phyloP scores from a whole-genome alignment of 345 rosid genomes.

The Pugionium dolabratum region DNA sequence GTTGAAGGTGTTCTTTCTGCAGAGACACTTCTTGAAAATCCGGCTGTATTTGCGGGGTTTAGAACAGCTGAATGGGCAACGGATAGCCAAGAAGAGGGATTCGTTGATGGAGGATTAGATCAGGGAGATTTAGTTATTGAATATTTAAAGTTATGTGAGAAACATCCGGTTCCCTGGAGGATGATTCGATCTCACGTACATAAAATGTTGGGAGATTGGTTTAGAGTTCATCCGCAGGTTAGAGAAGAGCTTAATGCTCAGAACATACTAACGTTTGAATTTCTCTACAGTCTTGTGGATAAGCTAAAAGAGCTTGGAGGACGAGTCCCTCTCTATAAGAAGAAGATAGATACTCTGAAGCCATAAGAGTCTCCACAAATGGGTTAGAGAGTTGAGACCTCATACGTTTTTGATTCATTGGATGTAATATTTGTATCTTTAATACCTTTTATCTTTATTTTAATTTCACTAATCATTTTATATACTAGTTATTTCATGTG shows the following conservation, averaged over 20 bases:
- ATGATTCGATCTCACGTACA: conserved; percentile 89
- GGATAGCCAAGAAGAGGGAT: conserved; percentile 42
- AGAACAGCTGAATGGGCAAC: conserved; percentile 64
- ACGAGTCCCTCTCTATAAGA: conserved; percentile 70
- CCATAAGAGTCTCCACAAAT: conserved; percentile 10
- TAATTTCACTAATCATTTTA: too few relatives aligned
- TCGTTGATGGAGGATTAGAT: conserved; percentile 60
- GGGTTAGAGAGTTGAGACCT: conserved; percentile 6
- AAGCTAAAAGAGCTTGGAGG: conserved; percentile 63
- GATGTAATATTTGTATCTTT: neutral
- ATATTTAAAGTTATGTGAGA: conserved; percentile 85
- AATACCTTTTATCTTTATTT: too few relatives aligned
- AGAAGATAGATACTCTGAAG: conserved; percentile 16
- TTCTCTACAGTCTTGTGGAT: conserved; percentile 64
- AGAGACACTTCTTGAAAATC: conserved; percentile 91
- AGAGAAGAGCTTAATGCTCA: conserved; percentile 80
- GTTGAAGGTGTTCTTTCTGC: conserved; percentile 95
- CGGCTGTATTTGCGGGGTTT: conserved; percentile 85
- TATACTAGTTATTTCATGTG: too few relatives aligned
- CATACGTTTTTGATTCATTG: conserved; percentile 21
- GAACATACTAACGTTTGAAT: conserved; percentile 71
- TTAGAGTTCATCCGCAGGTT: conserved; percentile 71
- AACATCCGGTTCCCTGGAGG: conserved; percentile 89
- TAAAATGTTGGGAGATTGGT: conserved; percentile 90
- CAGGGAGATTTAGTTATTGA: conserved; percentile 76